These are phyloP conservation scores for Aphanomyces invadans DNA, from an alignment of 352 stramenopile genomes.

Conservation along the genomic window DNA sequence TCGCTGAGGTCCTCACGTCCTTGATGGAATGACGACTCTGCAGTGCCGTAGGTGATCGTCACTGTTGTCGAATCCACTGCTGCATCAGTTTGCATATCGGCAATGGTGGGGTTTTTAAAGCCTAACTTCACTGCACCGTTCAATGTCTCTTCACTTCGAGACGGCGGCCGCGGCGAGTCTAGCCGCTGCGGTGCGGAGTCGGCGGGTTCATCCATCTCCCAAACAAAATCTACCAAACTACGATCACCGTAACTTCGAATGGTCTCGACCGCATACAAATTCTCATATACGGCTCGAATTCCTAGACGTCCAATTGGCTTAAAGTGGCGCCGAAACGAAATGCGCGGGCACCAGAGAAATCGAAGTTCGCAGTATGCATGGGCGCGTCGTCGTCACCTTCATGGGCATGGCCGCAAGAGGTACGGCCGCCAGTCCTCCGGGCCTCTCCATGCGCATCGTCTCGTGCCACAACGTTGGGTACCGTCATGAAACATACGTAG, in stretches of 20 bases:
- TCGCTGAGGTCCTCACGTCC: slow-evolving; percentile 30
- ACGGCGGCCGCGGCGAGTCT: background rate
- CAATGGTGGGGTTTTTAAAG: too few species aligned
- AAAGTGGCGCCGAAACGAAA: slow-evolving; percentile 8
- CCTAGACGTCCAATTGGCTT: background rate
- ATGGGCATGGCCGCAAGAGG: background rate
- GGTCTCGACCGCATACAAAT: background rate
- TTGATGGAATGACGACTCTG: background rate
- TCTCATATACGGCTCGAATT: slow-evolving; percentile 1
- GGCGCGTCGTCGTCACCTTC: background rate
- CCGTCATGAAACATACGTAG: too few species aligned
- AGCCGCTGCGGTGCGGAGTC: background rate
- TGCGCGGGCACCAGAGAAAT: background rate
- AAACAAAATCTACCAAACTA: slow-evolving; percentile 12
- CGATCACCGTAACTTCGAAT: background rate
- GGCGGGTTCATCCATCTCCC: background rate
- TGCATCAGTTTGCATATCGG: too few species aligned
- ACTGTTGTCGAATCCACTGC: background rate
- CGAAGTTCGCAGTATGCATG: background rate
- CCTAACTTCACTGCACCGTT: background rate
- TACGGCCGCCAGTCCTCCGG: too few species aligned
- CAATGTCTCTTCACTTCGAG: background rate
- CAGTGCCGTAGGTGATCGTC: background rate
- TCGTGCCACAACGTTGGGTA: too few species aligned
- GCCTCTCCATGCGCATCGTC: too few species aligned